Conservation (phyloP, 2,329 filamentous ascomycete species). For the Colletotrichum caudatum region DNA sequence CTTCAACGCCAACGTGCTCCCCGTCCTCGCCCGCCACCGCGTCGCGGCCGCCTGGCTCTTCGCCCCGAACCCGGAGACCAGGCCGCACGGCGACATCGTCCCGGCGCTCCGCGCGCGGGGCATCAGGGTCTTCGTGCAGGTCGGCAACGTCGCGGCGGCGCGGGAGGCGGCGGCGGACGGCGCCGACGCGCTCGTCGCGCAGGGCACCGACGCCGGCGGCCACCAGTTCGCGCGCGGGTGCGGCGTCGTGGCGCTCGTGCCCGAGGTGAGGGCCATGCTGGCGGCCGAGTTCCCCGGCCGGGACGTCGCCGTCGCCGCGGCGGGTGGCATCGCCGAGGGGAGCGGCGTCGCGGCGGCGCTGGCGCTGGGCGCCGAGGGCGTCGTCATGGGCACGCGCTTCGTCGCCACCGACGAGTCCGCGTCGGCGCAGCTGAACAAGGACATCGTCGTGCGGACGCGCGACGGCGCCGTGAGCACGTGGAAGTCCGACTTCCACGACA, state of each 20-base stretch:
- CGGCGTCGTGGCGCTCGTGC: conserved; percentile 67
- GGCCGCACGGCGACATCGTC: conserved; percentile 54
- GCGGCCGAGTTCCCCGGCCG: conserved; percentile 50
- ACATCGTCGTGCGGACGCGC: conserved; percentile 54
- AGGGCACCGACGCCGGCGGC: conserved; percentile 74
- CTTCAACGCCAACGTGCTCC: conserved; percentile 59
- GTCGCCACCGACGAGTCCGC: conserved; percentile 57
- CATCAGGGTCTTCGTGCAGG: conserved; percentile 69
- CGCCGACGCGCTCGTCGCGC: conserved; percentile 70
- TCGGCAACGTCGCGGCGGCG: conserved; percentile 70
- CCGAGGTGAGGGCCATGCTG: conserved; percentile 66
- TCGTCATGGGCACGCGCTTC: conserved; percentile 62
- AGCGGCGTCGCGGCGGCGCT: conserved; percentile 67
- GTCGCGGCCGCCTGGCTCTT: conserved; percentile 77
- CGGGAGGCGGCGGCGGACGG: conserved; percentile 60
- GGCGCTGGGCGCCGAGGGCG: conserved; percentile 60
- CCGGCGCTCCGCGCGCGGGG: conserved; percentile 49
- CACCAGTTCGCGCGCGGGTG: conserved; percentile 69
- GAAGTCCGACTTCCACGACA: conserved; percentile 62
- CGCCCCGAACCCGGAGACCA: conserved; percentile 62
- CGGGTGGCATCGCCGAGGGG: conserved; percentile 70
- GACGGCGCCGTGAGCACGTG: conserved; percentile 60
- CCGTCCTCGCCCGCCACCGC: conserved; percentile 63
- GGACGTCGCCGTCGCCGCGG: conserved; percentile 61
- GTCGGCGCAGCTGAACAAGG: conserved; percentile 56